Evolutionary conservation across 345 rosid species (phyloP).

Genomic region (Adansonia digitata): DNA sequence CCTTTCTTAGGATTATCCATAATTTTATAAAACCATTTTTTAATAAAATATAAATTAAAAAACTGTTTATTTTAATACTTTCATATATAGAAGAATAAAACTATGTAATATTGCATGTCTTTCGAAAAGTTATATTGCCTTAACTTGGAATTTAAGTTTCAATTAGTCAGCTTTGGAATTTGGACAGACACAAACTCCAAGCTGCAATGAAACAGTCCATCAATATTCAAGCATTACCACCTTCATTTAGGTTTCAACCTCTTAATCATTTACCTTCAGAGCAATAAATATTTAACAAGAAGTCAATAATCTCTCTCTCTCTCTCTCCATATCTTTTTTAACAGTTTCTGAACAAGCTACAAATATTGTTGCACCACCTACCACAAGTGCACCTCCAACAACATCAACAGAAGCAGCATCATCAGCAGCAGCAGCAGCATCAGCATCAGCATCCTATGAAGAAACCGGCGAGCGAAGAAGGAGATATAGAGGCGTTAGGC

Average conservation of each 20-base stretch:
- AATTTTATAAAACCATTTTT: not conserved
- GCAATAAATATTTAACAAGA: not conserved
- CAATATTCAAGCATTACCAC: not conserved
- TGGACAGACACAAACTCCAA: not conserved
- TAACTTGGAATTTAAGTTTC: not conserved
- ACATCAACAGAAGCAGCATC: not conserved
- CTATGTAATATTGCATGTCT: slow-evolving; percentile 18
- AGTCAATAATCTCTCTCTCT: not conserved
- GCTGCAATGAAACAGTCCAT: slow-evolving; percentile 11
- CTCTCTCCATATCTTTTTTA: not conserved
- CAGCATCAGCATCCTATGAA: too few relatives aligned
- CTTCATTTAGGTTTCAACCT: not conserved
- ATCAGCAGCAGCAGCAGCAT: slow-evolving; percentile 11
- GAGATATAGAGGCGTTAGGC: slow-evolving; percentile 79
- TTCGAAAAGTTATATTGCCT: not conserved
- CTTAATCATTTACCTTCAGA: slow-evolving; percentile 8
- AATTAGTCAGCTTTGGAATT: not conserved
- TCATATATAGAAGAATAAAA: not conserved
- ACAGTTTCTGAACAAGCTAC: slow-evolving; percentile 29
- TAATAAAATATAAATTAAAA: not conserved
- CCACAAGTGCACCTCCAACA: not conserved
- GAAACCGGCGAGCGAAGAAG: slow-evolving; percentile 47
- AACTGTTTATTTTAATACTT: not conserved
- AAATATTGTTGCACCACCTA: slow-evolving; percentile 5
- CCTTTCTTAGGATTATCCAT: not conserved